A percentile compares a stretch with the other conserved stretches of the same genome.
phyloP scores from a whole-genome alignment of 2,329 filamentous ascomycete genomes.

The Aspergillus piperis region DNA sequence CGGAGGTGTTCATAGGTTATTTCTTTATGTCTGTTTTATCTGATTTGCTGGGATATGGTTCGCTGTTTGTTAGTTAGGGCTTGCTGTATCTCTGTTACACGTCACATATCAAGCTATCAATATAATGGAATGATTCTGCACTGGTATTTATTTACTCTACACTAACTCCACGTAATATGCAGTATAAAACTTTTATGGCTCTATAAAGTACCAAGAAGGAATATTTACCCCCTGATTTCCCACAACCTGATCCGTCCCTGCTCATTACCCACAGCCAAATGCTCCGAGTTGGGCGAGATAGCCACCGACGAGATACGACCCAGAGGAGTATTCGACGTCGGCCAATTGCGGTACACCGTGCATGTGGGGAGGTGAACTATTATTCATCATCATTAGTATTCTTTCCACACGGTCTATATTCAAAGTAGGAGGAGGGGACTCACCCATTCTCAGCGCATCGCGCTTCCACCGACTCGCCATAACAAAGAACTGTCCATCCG shows the following conservation, averaged over 20 bases:
- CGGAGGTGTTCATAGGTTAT: too few relatives aligned
- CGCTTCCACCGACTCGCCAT: constrained; percentile 86
- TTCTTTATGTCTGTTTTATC: too few relatives aligned
- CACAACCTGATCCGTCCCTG: constrained; percentile 84
- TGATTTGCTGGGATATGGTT: too few relatives aligned
- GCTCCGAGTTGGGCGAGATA: constrained; percentile 64
- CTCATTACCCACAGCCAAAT: constrained; percentile 87
- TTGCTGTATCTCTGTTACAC: too few relatives aligned
- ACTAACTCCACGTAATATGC: neutral
- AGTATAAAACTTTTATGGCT: neutral
- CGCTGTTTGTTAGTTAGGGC: too few relatives aligned
- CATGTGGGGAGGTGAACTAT: constrained; percentile 83
- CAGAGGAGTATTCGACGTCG: constrained; percentile 83
- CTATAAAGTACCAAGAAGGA: neutral
- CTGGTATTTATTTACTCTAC: neutral
- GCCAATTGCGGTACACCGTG: constrained; percentile 96
- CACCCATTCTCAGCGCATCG: constrained; percentile 74
- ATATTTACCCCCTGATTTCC: constrained; percentile 72
- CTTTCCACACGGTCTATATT: neutral
- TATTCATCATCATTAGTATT: too few relatives aligned
- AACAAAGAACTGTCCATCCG: constrained; percentile 84
- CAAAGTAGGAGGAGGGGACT: constrained; percentile 9
- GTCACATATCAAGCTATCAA: too few relatives aligned
- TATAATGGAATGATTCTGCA: too few relatives aligned
- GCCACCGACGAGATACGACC: constrained; percentile 77